Evolutionary conservation across 2,329 filamentous ascomycete species (phyloP).

Genomic region (Arthrobotrys conoides): DNA sequence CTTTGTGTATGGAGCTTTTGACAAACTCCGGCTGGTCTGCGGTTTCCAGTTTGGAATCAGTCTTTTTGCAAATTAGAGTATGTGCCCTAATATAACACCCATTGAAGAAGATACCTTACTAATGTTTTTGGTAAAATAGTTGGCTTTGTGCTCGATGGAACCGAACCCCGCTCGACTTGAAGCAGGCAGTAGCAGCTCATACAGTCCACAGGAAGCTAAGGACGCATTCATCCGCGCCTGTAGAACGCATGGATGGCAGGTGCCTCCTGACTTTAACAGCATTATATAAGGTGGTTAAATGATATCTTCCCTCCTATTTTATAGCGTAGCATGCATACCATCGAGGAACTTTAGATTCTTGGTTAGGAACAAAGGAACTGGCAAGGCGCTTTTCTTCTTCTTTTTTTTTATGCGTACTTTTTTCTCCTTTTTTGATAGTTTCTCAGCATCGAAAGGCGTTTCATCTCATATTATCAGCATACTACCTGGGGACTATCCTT

Average conservation of each 20-base stretch:
- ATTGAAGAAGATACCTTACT: neutral
- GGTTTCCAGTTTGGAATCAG: conserved; percentile 80
- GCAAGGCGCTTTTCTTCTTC: conserved; percentile 23
- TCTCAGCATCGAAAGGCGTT: conserved; percentile 38
- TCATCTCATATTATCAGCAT: conserved; percentile 5
- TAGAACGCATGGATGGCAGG: conserved; percentile 77
- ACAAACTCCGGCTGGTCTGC: conserved; percentile 87
- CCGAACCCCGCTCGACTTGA: conserved; percentile 54
- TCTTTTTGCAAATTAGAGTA: conserved; percentile 78
- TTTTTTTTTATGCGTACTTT: too few relatives aligned
- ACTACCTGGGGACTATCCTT: conserved; percentile 1
- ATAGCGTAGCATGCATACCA: conserved; percentile 6
- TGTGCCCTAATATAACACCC: neutral
- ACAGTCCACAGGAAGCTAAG: conserved; percentile 79
- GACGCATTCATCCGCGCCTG: conserved; percentile 82
- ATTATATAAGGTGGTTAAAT: conserved; percentile 41
- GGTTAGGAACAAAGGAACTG: conserved; percentile 5
- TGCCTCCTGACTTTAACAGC: conserved; percentile 74
- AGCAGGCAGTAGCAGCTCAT: conserved; percentile 67
- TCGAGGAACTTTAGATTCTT: neutral
- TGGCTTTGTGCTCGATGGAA: conserved; percentile 73
- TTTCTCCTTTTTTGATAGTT: neutral
- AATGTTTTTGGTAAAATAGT: conserved; percentile 57
- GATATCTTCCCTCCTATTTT: conserved; percentile 3
- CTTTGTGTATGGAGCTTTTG: conserved; percentile 79